Percentiles rank a stretch among this genome's conserved stretches.
phyloP scores from a whole-genome alignment of 1,139 yeast species.

The Pichia sp. region DNA sequence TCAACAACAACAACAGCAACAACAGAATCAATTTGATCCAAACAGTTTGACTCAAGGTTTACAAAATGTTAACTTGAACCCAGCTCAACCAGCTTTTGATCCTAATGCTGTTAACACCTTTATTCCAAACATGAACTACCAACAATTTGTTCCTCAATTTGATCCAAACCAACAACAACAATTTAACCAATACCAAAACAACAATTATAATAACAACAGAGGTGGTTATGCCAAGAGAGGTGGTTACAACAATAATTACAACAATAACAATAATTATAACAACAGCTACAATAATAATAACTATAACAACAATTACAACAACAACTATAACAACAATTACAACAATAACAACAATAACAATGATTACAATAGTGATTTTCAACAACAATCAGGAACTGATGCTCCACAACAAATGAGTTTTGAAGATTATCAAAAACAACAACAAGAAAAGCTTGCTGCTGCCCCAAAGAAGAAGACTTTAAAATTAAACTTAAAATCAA shows the following conservation, averaged over 20 bases:
- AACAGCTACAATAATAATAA: constrained; percentile 15
- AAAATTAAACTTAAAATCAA: constrained; percentile 60
- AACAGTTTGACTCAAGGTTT: constrained; percentile 53
- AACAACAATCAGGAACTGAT: constrained; percentile 20
- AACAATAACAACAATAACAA: constrained; percentile 17
- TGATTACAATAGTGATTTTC: constrained; percentile 11
- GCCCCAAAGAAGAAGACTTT: constrained; percentile 55
- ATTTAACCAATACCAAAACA: constrained; percentile 20
- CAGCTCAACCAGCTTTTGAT: constrained; percentile 32
- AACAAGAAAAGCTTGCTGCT: constrained; percentile 36
- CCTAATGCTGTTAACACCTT: constrained; percentile 40
- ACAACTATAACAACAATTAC: constrained; percentile 15
- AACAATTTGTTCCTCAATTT: constrained; percentile 26
- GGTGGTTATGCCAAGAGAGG: constrained; percentile 12
- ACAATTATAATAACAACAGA: constrained; percentile 23
- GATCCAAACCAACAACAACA: constrained; percentile 24
- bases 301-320: constrained; percentile 12
- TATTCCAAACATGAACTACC: constrained; percentile 35
- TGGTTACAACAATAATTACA: constrained; percentile 20
- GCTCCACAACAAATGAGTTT: constrained; percentile 68
- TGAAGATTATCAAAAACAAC: constrained; percentile 80
- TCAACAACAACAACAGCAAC: constrained; percentile 25
- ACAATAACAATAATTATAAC: constrained; percentile 14
- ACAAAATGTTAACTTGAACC: constrained; percentile 36
- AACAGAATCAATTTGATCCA: constrained; percentile 34